A percentile compares a stretch with the other conserved stretches of the same genome.
Evolutionary conservation across 2,329 filamentous ascomycete species (phyloP).

Genomic region (Cryphonectria nitschkei): DNA sequence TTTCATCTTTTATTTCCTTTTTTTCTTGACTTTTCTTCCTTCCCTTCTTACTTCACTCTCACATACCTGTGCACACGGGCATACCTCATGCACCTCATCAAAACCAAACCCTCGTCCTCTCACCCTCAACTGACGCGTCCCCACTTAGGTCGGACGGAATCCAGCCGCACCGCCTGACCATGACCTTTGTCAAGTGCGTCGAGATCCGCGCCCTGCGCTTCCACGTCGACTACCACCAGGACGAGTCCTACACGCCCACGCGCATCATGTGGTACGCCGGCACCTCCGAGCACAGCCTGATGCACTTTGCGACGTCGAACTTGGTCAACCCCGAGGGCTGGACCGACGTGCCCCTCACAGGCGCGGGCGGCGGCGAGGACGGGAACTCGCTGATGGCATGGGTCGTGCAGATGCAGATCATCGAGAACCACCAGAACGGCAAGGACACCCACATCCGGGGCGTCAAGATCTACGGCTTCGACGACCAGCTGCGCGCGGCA

Average conservation of each 20-base stretch:
- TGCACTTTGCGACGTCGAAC: conserved; percentile 81
- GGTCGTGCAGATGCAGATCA: conserved; percentile 85
- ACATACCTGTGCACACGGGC: no score
- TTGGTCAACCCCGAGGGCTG: conserved; percentile 83
- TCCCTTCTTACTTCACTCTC: background rate
- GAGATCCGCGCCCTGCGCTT: conserved; percentile 79
- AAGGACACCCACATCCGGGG: conserved; percentile 98
- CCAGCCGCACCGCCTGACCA: conserved; percentile 77
- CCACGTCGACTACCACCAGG: conserved; percentile 86
- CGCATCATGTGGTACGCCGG: conserved; percentile 88
- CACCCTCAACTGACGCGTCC: background rate
- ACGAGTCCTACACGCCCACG: conserved; percentile 96
- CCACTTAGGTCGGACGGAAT: conserved; percentile 72
- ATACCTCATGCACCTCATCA: background rate
- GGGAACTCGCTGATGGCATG: conserved; percentile 82
- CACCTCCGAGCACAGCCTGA: conserved; percentile 87
- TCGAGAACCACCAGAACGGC: conserved; percentile 98
- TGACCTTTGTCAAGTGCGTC: conserved; percentile 84
- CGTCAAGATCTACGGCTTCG: conserved; percentile 78
- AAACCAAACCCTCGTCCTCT: background rate
- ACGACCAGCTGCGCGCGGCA: conserved; percentile 51
- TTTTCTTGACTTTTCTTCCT: no score
- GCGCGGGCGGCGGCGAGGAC: conserved; percentile 61
- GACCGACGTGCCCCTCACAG: conserved; percentile 75
- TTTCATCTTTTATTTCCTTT: background rate